Evolutionary conservation across 2,329 filamentous ascomycete species (phyloP).

Genomic region (Aspergillus aculeatus): DNA sequence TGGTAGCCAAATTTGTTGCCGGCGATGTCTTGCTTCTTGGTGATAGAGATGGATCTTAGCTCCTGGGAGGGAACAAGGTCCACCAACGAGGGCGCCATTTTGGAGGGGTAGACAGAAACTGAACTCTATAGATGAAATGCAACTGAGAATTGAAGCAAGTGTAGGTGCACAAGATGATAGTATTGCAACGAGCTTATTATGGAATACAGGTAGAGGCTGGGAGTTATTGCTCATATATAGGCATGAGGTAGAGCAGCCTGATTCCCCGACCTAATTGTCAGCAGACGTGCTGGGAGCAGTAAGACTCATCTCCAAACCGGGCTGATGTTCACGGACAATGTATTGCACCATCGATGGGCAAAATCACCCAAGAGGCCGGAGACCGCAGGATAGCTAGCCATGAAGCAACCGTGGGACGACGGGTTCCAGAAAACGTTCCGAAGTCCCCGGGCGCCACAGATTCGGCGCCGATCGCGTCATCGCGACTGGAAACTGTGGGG

Average conservation of each 20-base stretch:
- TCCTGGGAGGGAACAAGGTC: conserved; percentile 21
- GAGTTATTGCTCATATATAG: neutral
- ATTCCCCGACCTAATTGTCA: neutral
- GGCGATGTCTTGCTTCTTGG: conserved; percentile 18
- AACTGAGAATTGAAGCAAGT: neutral
- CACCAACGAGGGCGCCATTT: conserved; percentile 35
- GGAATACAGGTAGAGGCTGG: neutral
- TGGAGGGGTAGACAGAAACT: neutral
- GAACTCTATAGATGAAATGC: neutral
- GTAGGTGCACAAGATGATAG: neutral
- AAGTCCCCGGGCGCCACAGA: neutral
- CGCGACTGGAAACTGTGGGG: neutral
- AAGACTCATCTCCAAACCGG: conserved; percentile 12
- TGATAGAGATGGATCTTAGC: conserved; percentile 15
- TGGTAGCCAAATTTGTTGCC: conserved; percentile 43
- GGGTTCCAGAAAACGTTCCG: neutral
- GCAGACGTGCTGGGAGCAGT: conserved; percentile 11
- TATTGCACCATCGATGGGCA: conserved; percentile 32
- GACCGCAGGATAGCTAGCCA: neutral
- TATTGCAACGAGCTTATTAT: neutral
- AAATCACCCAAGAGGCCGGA: conserved; percentile 25
- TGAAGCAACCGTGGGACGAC: neutral
- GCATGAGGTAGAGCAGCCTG: neutral
- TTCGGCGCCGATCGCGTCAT: conserved; percentile 8
- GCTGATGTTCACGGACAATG: conserved; percentile 10